Conservation (phyloP, 2,329 filamentous ascomycete genomes). For the Aspergillus ochraceus region DNA sequence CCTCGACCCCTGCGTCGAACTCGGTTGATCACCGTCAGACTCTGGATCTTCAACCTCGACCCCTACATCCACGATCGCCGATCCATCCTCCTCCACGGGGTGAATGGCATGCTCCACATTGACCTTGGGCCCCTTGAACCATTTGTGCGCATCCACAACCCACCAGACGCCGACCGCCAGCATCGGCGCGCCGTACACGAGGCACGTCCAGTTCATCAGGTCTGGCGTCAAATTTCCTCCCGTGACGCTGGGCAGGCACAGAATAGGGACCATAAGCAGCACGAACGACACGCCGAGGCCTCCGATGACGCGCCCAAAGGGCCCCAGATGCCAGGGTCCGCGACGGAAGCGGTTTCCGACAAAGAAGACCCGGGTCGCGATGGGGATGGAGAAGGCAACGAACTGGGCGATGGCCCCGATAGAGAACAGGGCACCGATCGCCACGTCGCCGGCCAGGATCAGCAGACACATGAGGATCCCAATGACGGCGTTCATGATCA, state of each 20-base stretch:
- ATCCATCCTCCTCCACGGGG: slow-evolving; percentile 19
- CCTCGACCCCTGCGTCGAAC: neutral
- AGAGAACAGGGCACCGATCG: slow-evolving; percentile 68
- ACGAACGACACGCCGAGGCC: slow-evolving; percentile 60
- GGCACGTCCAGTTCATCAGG: slow-evolving; percentile 68
- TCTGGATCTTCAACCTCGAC: slow-evolving; percentile 3
- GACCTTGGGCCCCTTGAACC: slow-evolving; percentile 71
- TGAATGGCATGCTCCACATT: slow-evolving; percentile 58
- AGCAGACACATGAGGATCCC: slow-evolving; percentile 63
- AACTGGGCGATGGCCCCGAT: slow-evolving; percentile 70
- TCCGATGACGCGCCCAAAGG: slow-evolving; percentile 59
- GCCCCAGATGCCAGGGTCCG: slow-evolving; percentile 69
- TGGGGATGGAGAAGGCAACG: slow-evolving; percentile 50
- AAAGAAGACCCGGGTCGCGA: slow-evolving; percentile 46
- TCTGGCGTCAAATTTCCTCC: slow-evolving; percentile 54
- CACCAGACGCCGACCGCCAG: slow-evolving; percentile 61
- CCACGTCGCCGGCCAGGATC: slow-evolving; percentile 63
- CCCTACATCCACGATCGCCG: slow-evolving; percentile 25
- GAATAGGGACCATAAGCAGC: slow-evolving; percentile 65
- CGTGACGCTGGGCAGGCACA: slow-evolving; percentile 62
- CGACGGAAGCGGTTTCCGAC: slow-evolving; percentile 64
- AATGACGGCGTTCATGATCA: slow-evolving; percentile 64
- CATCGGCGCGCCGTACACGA: slow-evolving; percentile 68
- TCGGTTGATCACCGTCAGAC: neutral
- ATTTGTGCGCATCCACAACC: slow-evolving; percentile 62